Evolutionary conservation across 1,139 yeast species (phyloP).

Genomic region (Debaryomycetaceae sp.): DNA sequence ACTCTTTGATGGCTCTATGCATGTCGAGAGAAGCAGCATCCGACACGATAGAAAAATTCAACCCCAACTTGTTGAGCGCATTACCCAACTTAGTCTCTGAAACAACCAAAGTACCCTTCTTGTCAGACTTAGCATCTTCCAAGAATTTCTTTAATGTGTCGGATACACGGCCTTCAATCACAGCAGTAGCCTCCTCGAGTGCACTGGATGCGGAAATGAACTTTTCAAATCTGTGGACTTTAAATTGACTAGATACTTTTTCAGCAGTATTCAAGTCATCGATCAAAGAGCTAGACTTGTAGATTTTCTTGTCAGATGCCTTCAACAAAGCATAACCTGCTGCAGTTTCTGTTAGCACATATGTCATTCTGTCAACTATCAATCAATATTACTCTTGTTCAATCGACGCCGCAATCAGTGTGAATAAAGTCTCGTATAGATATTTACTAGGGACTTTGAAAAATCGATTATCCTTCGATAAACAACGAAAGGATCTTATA

Average conservation of each 20-base stretch:
- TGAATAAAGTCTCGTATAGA: not conserved
- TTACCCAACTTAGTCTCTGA: conserved; percentile 95
- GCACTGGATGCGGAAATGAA: conserved; percentile 95
- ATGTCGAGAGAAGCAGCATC: conserved; percentile 94
- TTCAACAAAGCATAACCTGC: conserved; percentile 97
- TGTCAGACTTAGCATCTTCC: conserved; percentile 79
- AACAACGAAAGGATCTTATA: not conserved
- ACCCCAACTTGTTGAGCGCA: conserved; percentile 90
- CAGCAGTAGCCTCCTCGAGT: conserved; percentile 88
- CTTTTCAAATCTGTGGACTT: conserved; percentile 92
- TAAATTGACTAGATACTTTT: conserved; percentile 75
- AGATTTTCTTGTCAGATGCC: conserved; percentile 95
- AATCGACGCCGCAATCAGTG: not conserved
- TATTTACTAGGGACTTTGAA: not conserved
- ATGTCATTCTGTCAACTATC: conserved; percentile 57
- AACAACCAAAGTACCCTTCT: conserved; percentile 86
- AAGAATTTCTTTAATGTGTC: conserved; percentile 74
- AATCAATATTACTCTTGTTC: not conserved
- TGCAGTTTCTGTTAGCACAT: conserved; percentile 94
- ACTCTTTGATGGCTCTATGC: conserved; percentile 92
- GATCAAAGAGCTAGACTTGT: conserved; percentile 73
- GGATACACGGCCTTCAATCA: conserved; percentile 91
- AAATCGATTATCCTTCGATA: not conserved
- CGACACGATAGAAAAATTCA: conserved; percentile 82
- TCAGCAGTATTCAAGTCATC: conserved; percentile 82